Conservation (phyloP, 306 rosid genomes). For the Begonia fuchsioides region DNA sequence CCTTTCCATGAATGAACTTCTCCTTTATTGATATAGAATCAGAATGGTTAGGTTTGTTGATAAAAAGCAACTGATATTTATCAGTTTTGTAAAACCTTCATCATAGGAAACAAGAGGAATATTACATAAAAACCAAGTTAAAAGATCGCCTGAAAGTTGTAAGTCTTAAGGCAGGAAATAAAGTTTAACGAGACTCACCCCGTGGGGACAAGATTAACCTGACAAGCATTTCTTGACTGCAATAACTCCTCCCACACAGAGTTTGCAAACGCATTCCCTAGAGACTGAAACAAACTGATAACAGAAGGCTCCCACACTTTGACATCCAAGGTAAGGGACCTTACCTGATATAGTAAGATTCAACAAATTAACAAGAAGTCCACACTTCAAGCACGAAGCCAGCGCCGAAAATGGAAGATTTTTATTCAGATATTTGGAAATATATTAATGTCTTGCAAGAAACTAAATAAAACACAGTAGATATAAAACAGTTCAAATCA, state of each 20-base stretch:
- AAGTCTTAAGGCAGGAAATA: neutral
- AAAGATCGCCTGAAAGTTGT: constrained; percentile 3
- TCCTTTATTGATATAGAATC: constrained; percentile 91
- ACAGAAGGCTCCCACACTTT: constrained; percentile 99
- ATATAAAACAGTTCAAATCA: too few relatives aligned
- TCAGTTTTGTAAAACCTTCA: constrained; percentile 70
- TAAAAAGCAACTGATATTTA: constrained; percentile 38
- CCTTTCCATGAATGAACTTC: constrained; percentile 98
- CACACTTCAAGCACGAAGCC: too few relatives aligned
- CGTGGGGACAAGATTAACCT: constrained; percentile 71
- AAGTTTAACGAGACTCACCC: constrained; percentile 38
- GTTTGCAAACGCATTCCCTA: constrained; percentile 94
- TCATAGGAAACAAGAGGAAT: constrained; percentile 17
- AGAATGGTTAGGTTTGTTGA: constrained; percentile 70
- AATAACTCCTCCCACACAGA: constrained; percentile 94
- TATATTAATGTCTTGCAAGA: too few relatives aligned
- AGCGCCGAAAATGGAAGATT: too few relatives aligned
- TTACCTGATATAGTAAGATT: constrained; percentile 42
- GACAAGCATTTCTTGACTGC: constrained; percentile 86
- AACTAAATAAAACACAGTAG: too few relatives aligned
- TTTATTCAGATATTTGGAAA: too few relatives aligned
- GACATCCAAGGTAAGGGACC: constrained; percentile 94
- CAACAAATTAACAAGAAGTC: too few relatives aligned
- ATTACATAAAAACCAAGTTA: constrained; percentile 16
- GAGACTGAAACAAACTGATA: constrained; percentile 88